Percentiles rank a stretch among this genome's conserved stretches.
Conservation (phyloP, 352 stramenopile genomes). For the Phytophthora meadii region DNA sequence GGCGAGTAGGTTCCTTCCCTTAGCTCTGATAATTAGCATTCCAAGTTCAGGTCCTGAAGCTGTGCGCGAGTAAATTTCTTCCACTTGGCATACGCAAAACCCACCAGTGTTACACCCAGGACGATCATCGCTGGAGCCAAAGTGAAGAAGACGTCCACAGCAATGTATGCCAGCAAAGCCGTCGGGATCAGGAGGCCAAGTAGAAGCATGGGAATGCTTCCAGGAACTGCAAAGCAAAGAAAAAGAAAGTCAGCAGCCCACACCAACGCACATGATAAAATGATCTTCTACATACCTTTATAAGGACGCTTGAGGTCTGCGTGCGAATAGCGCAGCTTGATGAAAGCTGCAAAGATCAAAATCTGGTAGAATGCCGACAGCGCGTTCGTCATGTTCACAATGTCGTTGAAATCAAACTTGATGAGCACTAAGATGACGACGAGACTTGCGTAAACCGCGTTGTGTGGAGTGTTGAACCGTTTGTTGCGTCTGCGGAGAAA, state of each 20-base stretch:
- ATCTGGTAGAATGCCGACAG: slow-evolving; percentile 89
- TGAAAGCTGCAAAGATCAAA: slow-evolving; percentile 90
- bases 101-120: slow-evolving; percentile 40
- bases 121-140: slow-evolving; percentile 52
- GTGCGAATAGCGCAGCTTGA: slow-evolving; percentile 83
- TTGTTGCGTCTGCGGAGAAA: slow-evolving; percentile 48
- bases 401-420: slow-evolving; percentile 75
- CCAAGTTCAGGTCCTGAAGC: slow-evolving; percentile 41
- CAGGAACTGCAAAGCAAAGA: slow-evolving; percentile 36
- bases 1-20: background rate
- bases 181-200: slow-evolving; percentile 44
- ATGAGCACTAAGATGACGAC: slow-evolving; percentile 63
- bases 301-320: slow-evolving; percentile 47
- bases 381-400: slow-evolving; percentile 91
- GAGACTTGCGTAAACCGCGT: slow-evolving; percentile 50
- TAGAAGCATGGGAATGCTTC: slow-evolving; percentile 42
- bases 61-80: slow-evolving; percentile 57
- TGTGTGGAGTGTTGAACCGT: slow-evolving; percentile 63
- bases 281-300: slow-evolving; percentile 36
- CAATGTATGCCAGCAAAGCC: slow-evolving; percentile 53
- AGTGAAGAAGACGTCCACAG: slow-evolving; percentile 55
- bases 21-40: slow-evolving; percentile 9
- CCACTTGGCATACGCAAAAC: slow-evolving; percentile 45
- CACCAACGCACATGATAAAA: background rate
- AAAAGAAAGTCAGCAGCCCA: slow-evolving; percentile 10